A percentile compares a stretch with the other conserved stretches of the same genome.
Evolutionary conservation across 2,329 filamentous ascomycete species (phyloP).

Genomic region (Epichloe sylvatica): DNA sequence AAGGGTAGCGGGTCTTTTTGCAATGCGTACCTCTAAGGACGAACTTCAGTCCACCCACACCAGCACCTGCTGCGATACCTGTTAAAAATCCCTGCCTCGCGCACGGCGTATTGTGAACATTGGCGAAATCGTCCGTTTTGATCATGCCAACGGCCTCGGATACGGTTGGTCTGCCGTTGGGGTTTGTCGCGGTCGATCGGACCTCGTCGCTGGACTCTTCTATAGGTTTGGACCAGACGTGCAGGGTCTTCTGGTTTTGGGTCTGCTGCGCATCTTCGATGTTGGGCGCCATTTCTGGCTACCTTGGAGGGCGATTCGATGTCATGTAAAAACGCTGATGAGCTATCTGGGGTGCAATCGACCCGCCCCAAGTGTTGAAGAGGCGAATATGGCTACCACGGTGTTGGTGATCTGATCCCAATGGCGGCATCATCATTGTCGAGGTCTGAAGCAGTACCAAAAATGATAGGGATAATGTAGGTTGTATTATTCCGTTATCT

Average conservation of each 20-base stretch:
- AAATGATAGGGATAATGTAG: too few species aligned
- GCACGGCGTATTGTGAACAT: slow-evolving; percentile 68
- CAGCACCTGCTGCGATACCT: slow-evolving; percentile 69
- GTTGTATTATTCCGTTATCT: too few species aligned
- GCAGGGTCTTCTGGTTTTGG: slow-evolving; percentile 19
- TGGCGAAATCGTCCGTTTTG: slow-evolving; percentile 52
- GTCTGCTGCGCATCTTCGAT: slow-evolving; percentile 13
- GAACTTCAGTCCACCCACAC: slow-evolving; percentile 57
- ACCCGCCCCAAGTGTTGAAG: neutral
- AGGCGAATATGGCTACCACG: neutral
- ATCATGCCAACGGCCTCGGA: slow-evolving; percentile 53
- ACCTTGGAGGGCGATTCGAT: slow-evolving; percentile 9
- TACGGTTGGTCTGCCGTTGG: slow-evolving; percentile 26
- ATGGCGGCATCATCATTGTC: neutral
- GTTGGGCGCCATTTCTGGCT: slow-evolving; percentile 23
- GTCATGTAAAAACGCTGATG: slow-evolving; percentile 3
- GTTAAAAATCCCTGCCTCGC: slow-evolving; percentile 69
- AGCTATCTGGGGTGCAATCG: neutral
- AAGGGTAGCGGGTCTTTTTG: neutral
- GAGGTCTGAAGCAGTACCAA: too few species aligned
- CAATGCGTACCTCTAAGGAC: slow-evolving; percentile 53
- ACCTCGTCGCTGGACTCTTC: slow-evolving; percentile 12
- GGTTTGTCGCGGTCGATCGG: slow-evolving; percentile 6
- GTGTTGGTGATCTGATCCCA: neutral
- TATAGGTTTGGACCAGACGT: slow-evolving; percentile 24